Percentiles rank a stretch among this genome's conserved stretches.
Conservation (phyloP, 1,284 basidiomycete species). For the Ustilago trichophora region DNA sequence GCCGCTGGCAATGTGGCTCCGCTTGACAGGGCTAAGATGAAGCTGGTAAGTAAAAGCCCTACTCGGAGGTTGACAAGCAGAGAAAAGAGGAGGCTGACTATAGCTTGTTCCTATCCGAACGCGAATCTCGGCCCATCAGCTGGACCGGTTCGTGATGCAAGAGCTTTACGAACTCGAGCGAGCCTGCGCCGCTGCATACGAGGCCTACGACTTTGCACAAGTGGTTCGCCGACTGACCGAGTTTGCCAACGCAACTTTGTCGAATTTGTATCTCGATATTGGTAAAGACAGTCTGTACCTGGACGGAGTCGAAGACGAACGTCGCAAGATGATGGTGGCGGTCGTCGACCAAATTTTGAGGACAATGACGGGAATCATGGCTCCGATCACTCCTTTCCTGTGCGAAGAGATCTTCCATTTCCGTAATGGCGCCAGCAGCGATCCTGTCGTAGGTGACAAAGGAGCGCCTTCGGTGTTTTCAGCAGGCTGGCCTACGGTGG, state of each 20-base stretch:
- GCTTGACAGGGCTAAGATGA: slow-evolving; percentile 32
- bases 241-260: slow-evolving; percentile 71
- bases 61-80: too few species aligned
- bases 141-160: slow-evolving; percentile 79
- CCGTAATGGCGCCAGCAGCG: slow-evolving; percentile 43
- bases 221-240: slow-evolving; percentile 68
- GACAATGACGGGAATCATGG: slow-evolving; percentile 78
- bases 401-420: slow-evolving; percentile 85
- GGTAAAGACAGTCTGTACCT: slow-evolving; percentile 92
- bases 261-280: slow-evolving; percentile 82
- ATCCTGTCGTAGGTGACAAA: slow-evolving; percentile 35
- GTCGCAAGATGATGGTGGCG: slow-evolving; percentile 76
- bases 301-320: slow-evolving; percentile 70
- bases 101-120: neutral
- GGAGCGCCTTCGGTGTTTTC: slow-evolving; percentile 52
- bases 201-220: slow-evolving; percentile 82
- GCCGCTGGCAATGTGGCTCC: neutral
- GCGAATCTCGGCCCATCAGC: slow-evolving; percentile 1
- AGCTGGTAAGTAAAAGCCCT: slow-evolving; percentile 26
- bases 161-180: slow-evolving; percentile 80
- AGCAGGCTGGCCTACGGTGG: slow-evolving; percentile 48
- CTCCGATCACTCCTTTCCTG: slow-evolving; percentile 88
- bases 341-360: slow-evolving; percentile 79
- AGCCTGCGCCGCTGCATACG: slow-evolving; percentile 76
- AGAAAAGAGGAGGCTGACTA: neutral